A percentile compares a stretch with the other conserved stretches of the same genome.
These are phyloP conservation scores for Phlyctochytrium planicorne DNA, from an alignment of 192 early-diverging fungal species.

Conservation along the genomic window DNA sequence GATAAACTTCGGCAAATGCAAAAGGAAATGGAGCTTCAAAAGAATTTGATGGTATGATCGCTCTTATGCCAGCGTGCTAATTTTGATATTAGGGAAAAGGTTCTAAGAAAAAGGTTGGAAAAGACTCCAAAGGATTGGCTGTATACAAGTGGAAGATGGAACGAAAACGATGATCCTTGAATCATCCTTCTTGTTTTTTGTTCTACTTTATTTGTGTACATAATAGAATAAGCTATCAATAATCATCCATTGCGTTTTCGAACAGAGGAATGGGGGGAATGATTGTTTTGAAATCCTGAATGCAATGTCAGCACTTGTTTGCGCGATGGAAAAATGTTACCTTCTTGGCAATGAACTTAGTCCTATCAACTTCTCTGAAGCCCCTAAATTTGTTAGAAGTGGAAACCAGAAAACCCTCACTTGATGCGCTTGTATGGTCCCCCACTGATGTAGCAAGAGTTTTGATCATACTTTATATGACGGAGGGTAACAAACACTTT, in stretches of 20 bases:
- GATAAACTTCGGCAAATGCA: constrained; percentile 68
- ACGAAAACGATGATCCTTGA: constrained; percentile 58
- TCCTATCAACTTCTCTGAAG: constrained; percentile 8
- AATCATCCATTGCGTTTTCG: constrained; percentile 24
- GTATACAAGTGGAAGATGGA: constrained; percentile 93
- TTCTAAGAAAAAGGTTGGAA: constrained; percentile 74
- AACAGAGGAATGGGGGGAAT: constrained; percentile 21
- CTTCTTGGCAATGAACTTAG: constrained; percentile 8
- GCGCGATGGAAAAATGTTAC: no score
- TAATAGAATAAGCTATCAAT: no score
- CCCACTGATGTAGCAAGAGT: constrained; percentile 27
- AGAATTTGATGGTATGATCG: constrained; percentile 63
- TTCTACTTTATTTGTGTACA: no score
- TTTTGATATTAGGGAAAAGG: constrained; percentile 67
- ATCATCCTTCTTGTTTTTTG: no score
- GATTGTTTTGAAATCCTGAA: constrained; percentile 25
- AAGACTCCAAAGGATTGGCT: constrained; percentile 73
- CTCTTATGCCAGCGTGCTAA: constrained; percentile 5
- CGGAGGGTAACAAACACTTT: constrained; percentile 25
- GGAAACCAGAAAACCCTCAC: background rate
- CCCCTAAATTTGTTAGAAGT: background rate
- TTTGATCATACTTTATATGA: constrained; percentile 26
- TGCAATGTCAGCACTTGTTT: no score
- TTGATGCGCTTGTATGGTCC: constrained; percentile 27
- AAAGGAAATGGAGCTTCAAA: constrained; percentile 76